Conservation (phyloP, 2,329 filamentous ascomycete species). For the Aspergillus pseudoviridinutans region DNA sequence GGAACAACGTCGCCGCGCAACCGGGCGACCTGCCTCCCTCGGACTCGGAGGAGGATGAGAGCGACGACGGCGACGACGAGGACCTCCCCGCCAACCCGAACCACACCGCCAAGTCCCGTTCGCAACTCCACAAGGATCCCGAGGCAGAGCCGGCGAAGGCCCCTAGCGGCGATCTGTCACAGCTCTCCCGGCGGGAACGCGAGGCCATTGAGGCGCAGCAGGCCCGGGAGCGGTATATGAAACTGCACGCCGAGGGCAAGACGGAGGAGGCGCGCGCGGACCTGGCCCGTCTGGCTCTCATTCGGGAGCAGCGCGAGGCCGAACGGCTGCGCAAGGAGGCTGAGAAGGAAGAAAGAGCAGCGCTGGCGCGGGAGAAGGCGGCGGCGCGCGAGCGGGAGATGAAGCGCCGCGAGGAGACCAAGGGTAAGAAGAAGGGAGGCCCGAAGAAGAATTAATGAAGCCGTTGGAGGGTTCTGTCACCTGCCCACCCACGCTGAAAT, state of each 20-base stretch:
- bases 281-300: constrained; percentile 73
- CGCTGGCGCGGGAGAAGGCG: constrained; percentile 34
- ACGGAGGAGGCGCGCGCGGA: constrained; percentile 93
- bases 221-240: constrained; percentile 85
- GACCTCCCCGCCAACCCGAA: constrained; percentile 78
- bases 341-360: constrained; percentile 55
- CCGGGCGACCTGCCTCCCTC: constrained; percentile 82
- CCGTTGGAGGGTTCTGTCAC: not conserved
- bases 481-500: not conserved
- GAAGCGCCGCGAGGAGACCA: constrained; percentile 38
- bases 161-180: constrained; percentile 41
- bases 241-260: constrained; percentile 90
- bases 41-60: constrained; percentile 49
- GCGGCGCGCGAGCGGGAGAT: constrained; percentile 36
- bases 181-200: constrained; percentile 64
- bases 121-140: constrained; percentile 65
- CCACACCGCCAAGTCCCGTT: constrained; percentile 64
- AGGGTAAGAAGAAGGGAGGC: constrained; percentile 30
- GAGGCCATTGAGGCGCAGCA: constrained; percentile 83
- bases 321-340: constrained; percentile 80
- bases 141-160: constrained; percentile 40
- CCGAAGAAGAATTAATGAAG: constrained; percentile 16
- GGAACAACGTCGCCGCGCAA: constrained; percentile 66
- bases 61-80: constrained; percentile 32
- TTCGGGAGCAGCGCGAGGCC: constrained; percentile 80